These are phyloP conservation scores for Leccinum ochraceum DNA, from an alignment of 768 basidiomycete genomes.

Conservation along the genomic window DNA sequence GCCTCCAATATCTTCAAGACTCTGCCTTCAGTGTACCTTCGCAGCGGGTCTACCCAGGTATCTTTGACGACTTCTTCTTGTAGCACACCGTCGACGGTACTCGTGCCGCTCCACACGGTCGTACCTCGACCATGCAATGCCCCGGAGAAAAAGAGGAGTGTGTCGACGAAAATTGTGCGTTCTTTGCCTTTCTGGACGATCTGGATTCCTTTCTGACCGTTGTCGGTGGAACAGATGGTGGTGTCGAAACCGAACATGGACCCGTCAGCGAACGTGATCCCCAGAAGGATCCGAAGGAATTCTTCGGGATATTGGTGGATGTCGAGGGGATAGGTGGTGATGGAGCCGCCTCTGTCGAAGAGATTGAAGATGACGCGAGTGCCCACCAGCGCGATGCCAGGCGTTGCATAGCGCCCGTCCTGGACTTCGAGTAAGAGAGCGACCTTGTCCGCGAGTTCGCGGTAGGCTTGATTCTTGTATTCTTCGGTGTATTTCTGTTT, in stretches of 20 bases:
- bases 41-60: constrained; percentile 3
- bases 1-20: background rate
- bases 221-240: background rate
- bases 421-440: background rate
- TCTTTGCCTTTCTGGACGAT: background rate
- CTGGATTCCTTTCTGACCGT: background rate
- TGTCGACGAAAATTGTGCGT: background rate
- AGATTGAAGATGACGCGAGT: background rate
- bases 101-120: background rate
- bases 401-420: background rate
- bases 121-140: background rate
- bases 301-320: background rate
- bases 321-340: background rate
- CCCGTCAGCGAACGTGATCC: background rate
- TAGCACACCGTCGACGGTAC: background rate
- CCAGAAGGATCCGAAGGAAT: background rate
- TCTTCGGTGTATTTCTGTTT: background rate
- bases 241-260: background rate
- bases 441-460: background rate
- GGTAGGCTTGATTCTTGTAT: background rate
- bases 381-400: background rate
- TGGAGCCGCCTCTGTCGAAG: background rate
- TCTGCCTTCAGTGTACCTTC: background rate
- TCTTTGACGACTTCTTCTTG: constrained; percentile 10
- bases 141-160: background rate